Evolutionary conservation across 768 basidiomycete genomes (phyloP), one percentile per base, ranked within the genome.

Genomic region (Lepiota subincarnata): DNA sequence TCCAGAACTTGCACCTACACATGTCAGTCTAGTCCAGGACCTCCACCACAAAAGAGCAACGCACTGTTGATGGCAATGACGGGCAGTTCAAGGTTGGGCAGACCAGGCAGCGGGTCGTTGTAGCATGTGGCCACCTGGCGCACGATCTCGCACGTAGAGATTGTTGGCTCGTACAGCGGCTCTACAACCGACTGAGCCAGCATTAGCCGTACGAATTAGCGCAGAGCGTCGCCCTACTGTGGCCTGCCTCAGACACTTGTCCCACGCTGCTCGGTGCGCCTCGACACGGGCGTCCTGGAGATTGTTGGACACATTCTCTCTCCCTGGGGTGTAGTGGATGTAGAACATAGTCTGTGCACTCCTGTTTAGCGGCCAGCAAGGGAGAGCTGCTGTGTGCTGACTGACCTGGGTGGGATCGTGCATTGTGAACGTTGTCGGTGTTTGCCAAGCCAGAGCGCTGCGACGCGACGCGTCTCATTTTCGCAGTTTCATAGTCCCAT

Each of bases 11-110:
- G 42, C n/a, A 42, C 55, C 11, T 22, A 20, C 4, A 45, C 10
- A 55, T 37, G 48, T 42, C 22, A 14, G 16, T 34, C 12, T 13
- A 31, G 7, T 24, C 24, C 24, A 24, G 5, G 24, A 34, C 8
- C 31, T 3, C 8, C 46, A 44, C 26, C 45, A 48, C 11, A 24
- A n/a, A n/a, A n/a, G 7, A 4, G 31, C 19, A 18, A 59, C 78
- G 35, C 58, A 85, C 85, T 77, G 47, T 77, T 74, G 26, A 88
- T 70, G 0, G 77, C 71, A 46, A 86, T 70, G 4, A 82, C 77
- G 2, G 86, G 84, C 5, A 88, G 62, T 59, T 89, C 86, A 4
- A 72, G 57, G 44, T 77, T 77, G 0, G 85, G 84, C n/a, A 85
- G 64, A 2, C 81, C 80, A 6, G 78, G 77, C 0, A 86, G 66